Evolutionary conservation across 2,329 filamentous ascomycete species (phyloP).

Genomic region (Blastomyces emzantsi): DNA sequence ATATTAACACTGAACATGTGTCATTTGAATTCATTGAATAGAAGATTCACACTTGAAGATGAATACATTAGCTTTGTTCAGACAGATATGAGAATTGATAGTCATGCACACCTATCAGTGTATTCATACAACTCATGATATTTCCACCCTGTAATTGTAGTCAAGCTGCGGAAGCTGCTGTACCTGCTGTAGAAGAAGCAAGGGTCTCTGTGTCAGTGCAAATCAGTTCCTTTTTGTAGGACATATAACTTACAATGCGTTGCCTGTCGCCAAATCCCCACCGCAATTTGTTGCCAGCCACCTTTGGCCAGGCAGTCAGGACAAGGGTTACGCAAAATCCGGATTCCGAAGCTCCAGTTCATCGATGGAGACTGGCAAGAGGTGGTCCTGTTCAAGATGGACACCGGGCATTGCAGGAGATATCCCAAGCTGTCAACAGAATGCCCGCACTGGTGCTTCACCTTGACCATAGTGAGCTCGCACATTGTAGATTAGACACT

Average conservation of each 20-base stretch:
- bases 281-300: background rate
- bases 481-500: background rate
- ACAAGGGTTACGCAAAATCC: background rate
- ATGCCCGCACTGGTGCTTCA: background rate
- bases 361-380: background rate
- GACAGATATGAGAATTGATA: background rate
- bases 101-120: background rate
- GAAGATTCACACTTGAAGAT: background rate
- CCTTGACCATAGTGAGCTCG: background rate
- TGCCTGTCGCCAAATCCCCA: background rate
- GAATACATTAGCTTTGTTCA: background rate
- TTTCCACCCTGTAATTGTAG: background rate
- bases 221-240: background rate
- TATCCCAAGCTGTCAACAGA: background rate
- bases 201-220: background rate
- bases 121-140: background rate
- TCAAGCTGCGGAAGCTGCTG: background rate
- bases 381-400: background rate
- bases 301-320: background rate
- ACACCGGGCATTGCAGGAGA: background rate
- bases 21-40: background rate
- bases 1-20: background rate
- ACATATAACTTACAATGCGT: background rate
- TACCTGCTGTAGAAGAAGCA: background rate
- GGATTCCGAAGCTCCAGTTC: background rate